Evolutionary conservation across 495 filamentous ascomycete species (phyloP).

Genomic region (Aspergillus coremiiformis): DNA sequence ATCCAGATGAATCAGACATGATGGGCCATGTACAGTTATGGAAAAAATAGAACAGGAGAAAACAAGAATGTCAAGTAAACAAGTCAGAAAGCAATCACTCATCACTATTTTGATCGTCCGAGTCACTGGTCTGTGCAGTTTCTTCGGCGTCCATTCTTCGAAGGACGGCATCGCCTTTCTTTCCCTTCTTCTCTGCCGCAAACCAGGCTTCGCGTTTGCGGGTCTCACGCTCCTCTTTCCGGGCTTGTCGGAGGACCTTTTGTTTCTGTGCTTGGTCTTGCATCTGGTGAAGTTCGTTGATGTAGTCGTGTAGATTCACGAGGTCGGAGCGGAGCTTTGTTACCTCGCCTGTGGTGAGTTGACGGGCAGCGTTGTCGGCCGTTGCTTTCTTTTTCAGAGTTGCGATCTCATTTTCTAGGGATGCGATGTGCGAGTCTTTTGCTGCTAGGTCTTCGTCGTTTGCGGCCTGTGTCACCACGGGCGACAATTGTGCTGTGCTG

Average conservation of each 20-base stretch:
- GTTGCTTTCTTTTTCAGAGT: constrained; percentile 35
- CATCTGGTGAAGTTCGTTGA: constrained; percentile 36
- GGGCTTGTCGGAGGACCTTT: constrained; percentile 31
- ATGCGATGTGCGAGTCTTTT: constrained; percentile 27
- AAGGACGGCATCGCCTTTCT: constrained; percentile 35
- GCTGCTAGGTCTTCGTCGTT: constrained; percentile 15
- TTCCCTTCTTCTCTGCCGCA: constrained; percentile 40
- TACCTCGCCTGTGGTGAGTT: constrained; percentile 31
- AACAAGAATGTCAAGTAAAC: neutral
- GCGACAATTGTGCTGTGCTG: constrained; percentile 9
- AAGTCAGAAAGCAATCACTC: constrained; percentile 14
- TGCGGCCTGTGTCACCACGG: constrained; percentile 5
- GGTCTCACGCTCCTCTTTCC: constrained; percentile 35
- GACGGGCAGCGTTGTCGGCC: constrained; percentile 33
- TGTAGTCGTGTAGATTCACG: constrained; percentile 33
- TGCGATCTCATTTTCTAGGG: constrained; percentile 30
- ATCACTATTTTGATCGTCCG: constrained; percentile 33
- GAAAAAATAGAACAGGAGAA: neutral
- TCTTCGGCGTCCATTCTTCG: constrained; percentile 35
- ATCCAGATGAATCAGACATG: neutral
- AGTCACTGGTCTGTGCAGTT: constrained; percentile 28
- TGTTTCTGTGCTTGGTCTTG: constrained; percentile 31
- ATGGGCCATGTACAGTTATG: neutral
- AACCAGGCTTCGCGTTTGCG: constrained; percentile 39
- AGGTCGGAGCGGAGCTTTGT: constrained; percentile 33